Evolutionary conservation across 768 basidiomycete species (phyloP).

Genomic region (Mrakia frigida): DNA sequence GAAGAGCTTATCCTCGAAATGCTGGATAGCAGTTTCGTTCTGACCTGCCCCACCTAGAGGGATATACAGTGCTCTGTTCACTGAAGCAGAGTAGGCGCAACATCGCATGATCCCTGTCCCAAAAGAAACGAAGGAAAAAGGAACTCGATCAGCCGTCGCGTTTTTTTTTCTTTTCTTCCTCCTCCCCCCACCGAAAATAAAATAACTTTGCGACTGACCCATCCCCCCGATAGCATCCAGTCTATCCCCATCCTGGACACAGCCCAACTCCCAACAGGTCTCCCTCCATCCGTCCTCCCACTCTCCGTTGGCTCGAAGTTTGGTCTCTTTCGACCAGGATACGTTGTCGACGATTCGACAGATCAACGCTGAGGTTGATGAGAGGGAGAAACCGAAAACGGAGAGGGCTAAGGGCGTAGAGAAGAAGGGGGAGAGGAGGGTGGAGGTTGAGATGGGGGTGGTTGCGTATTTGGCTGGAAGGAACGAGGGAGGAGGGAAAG

Average conservation of each 20-base stretch:
- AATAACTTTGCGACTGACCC: conserved; percentile 47
- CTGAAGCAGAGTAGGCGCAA: conserved; percentile 58
- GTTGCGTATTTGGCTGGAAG: conserved; percentile 65
- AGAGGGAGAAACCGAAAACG: conserved; percentile 32
- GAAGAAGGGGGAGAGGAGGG: conserved; percentile 36
- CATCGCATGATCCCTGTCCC: conserved; percentile 59
- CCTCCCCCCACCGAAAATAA: background rate
- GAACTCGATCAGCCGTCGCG: background rate
- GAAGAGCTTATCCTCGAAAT: conserved; percentile 81
- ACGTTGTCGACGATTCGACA: conserved; percentile 63
- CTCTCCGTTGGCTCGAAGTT: conserved; percentile 52
- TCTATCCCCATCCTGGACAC: conserved; percentile 73
- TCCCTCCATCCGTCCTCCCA: conserved; percentile 63
- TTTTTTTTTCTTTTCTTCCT: background rate
- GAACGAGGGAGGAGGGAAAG: background rate
- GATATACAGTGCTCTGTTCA: conserved; percentile 48
- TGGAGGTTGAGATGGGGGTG: conserved; percentile 34
- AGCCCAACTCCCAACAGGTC: conserved; percentile 68
- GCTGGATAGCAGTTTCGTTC: conserved; percentile 60
- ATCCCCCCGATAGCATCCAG: conserved; percentile 77
- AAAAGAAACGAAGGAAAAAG: background rate
- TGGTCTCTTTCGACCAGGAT: conserved; percentile 80
- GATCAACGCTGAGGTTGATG: conserved; percentile 34
- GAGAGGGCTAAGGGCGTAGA: conserved; percentile 33
- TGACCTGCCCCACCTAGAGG: conserved; percentile 34